These are phyloP conservation scores for Beauveria rudraprayagi DNA, from an alignment of 2,329 filamentous ascomycete genomes.

Conservation along the genomic window DNA sequence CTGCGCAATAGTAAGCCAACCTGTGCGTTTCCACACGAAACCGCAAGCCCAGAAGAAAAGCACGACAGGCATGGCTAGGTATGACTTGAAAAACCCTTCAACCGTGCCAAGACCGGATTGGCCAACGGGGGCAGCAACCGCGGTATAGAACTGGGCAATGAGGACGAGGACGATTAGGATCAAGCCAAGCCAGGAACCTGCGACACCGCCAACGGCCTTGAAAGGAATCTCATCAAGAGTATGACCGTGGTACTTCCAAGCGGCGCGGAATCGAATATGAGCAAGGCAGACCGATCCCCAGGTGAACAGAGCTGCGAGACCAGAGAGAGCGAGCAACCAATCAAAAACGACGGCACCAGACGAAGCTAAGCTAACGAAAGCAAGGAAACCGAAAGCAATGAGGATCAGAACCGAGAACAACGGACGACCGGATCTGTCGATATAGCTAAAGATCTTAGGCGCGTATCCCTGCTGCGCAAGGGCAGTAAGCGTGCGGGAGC, in stretches of 20 bases:
- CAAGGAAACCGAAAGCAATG: constrained; percentile 39
- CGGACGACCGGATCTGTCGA: constrained; percentile 46
- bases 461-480: constrained; percentile 49
- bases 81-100: constrained; percentile 45
- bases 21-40: constrained; percentile 56
- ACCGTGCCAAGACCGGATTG: constrained; percentile 27
- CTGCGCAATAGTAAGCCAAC: constrained; percentile 49
- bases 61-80: constrained; percentile 46
- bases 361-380: constrained; percentile 37
- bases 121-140: constrained; percentile 34
- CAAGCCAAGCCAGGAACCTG: constrained; percentile 56
- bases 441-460: constrained; percentile 44
- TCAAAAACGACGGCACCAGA: constrained; percentile 47
- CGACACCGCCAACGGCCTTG: constrained; percentile 48
- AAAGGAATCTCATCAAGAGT: constrained; percentile 59
- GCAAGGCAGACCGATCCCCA: constrained; percentile 57
- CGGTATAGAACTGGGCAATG: constrained; percentile 43
- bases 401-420: constrained; percentile 37
- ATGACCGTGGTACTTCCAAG: constrained; percentile 51
- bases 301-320: constrained; percentile 54
- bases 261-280: constrained; percentile 40
- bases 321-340: constrained; percentile 58
- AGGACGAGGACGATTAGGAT: constrained; percentile 45
- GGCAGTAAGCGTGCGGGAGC: constrained; percentile 47
- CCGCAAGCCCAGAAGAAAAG: constrained; percentile 46